phyloP scores from a whole-genome alignment of 2,329 filamentous ascomycete genomes.

The Hypoxylon sp. region DNA sequence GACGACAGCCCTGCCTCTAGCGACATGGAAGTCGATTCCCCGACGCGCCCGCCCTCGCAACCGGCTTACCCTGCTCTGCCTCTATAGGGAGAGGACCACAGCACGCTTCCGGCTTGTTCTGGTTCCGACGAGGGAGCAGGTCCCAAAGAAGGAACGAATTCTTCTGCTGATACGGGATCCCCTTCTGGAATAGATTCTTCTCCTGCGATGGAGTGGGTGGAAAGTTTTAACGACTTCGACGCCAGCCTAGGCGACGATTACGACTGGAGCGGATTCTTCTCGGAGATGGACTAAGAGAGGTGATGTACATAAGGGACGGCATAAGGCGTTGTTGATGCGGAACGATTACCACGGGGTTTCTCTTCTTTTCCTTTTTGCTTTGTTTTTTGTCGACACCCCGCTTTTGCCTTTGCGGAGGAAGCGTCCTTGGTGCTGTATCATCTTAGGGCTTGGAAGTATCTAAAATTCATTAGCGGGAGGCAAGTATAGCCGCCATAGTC shows the following conservation, averaged over 20 bases:
- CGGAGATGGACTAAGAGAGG: background rate
- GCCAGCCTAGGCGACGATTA: too few relatives aligned
- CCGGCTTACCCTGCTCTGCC: slow-evolving; percentile 55
- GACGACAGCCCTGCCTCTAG: slow-evolving; percentile 50
- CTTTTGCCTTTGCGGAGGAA: background rate
- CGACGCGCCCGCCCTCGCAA: slow-evolving; percentile 49
- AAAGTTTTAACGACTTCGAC: background rate
- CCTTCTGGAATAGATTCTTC: background rate
- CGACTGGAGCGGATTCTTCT: too few relatives aligned
- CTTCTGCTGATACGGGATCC: too few relatives aligned
- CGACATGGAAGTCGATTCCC: slow-evolving; percentile 52
- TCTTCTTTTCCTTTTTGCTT: background rate
- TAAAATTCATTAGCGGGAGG: background rate
- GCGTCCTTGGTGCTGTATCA: background rate
- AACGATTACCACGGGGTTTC: background rate
- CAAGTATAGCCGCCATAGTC: background rate
- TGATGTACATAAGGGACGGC: background rate
- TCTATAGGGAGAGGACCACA: slow-evolving; percentile 6
- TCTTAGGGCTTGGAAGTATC: background rate
- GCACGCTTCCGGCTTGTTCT: background rate
- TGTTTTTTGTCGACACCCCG: background rate
- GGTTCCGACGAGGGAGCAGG: background rate
- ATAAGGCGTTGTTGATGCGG: background rate
- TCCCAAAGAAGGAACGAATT: too few relatives aligned
- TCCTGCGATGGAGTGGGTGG: background rate